A percentile compares a stretch with the other conserved stretches of the same genome.
Evolutionary conservation across 371 early-diverging fungal genomes (phyloP).

Genomic region (Mucor irregularis): DNA sequence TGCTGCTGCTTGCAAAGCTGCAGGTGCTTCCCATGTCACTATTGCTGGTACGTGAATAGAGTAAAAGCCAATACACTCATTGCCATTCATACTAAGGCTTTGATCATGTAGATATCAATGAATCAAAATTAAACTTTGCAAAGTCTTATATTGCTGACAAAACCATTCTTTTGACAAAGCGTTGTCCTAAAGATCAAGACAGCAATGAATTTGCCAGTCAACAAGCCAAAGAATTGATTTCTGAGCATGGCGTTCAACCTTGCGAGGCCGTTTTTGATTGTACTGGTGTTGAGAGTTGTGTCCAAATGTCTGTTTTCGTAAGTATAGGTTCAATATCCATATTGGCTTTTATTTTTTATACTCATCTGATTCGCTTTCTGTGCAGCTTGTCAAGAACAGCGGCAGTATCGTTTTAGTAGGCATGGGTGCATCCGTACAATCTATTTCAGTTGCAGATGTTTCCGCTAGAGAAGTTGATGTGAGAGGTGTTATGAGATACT

Average conservation of each 20-base stretch:
- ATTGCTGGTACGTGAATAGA: slow-evolving; percentile 30
- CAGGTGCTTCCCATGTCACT: slow-evolving; percentile 50
- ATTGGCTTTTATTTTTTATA: too few relatives aligned
- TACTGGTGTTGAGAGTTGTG: slow-evolving; percentile 55
- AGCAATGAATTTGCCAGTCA: slow-evolving; percentile 46
- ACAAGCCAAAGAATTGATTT: slow-evolving; percentile 23
- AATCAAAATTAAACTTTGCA: slow-evolving; percentile 44
- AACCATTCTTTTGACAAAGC: slow-evolving; percentile 32
- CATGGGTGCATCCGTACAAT: slow-evolving; percentile 51
- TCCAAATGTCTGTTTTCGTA: slow-evolving; percentile 47
- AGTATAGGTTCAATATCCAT: too few relatives aligned
- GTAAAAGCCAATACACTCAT: too few relatives aligned
- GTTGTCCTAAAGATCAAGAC: slow-evolving; percentile 28
- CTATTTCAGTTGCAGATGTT: slow-evolving; percentile 45
- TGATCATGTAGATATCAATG: slow-evolving; percentile 11
- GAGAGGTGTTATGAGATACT: slow-evolving; percentile 52
- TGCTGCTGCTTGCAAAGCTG: slow-evolving; percentile 54
- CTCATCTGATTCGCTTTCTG: too few relatives aligned
- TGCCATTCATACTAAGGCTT: background rate
- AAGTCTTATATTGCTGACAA: slow-evolving; percentile 50
- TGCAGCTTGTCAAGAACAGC: slow-evolving; percentile 47
- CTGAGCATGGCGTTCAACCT: slow-evolving; percentile 27
- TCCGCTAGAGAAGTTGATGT: slow-evolving; percentile 52
- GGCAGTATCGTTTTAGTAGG: slow-evolving; percentile 52
- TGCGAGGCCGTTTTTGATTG: slow-evolving; percentile 53